Percentiles rank a stretch among this genome's conserved stretches.
Conservation (phyloP, 2,329 filamentous ascomycete genomes). For the Calonectria pauciramosa region DNA sequence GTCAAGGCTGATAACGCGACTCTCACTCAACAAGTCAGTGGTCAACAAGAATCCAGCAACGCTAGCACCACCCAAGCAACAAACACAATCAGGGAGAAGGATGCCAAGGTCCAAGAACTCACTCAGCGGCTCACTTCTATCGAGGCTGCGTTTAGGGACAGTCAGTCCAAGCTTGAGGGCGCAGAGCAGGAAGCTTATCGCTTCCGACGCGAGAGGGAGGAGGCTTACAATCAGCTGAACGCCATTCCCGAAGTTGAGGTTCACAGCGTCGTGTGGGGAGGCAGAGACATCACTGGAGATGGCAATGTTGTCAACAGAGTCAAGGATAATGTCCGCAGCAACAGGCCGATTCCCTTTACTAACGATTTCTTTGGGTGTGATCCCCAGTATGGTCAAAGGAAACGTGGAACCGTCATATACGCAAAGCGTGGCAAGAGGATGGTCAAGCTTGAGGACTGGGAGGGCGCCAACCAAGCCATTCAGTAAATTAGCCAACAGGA, state of each 20-base stretch:
- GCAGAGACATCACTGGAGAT: neutral
- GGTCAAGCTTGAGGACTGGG: neutral
- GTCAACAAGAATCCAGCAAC: neutral
- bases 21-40: neutral
- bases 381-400: neutral
- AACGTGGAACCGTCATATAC: neutral
- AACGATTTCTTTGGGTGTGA: slow-evolving; percentile 1
- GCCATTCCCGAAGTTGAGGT: neutral
- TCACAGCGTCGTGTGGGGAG: neutral
- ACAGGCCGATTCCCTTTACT: neutral
- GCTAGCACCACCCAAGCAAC: neutral
- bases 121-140: neutral
- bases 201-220: neutral
- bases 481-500: neutral
- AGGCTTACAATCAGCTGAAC: neutral
- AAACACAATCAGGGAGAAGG: neutral
- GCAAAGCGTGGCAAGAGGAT: neutral
- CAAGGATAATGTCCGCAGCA: neutral
- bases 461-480: neutral
- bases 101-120: neutral
- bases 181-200: neutral
- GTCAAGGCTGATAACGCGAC: neutral
- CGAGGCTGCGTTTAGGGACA: neutral
- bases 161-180: neutral
- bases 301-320: neutral